Conservation (phyloP, 208 protist species). For the Acanthamoeba lugdunensis region DNA sequence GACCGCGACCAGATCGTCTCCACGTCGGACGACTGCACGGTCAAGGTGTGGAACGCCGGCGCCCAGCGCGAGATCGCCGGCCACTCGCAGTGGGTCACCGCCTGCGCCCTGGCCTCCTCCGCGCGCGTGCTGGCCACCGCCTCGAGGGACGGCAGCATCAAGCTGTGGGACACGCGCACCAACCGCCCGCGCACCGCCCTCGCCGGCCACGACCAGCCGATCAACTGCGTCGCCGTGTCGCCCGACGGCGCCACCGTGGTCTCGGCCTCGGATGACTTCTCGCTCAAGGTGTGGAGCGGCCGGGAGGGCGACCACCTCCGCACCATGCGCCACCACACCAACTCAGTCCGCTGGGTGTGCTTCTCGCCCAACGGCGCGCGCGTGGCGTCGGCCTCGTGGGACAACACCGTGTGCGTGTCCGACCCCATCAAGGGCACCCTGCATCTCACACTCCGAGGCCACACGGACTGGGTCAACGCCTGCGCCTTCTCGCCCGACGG, state of each 20-base stretch:
- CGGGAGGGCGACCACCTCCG: neutral
- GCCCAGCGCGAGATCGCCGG: slow-evolving; percentile 64
- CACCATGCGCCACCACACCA: slow-evolving; percentile 10
- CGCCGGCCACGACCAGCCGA: slow-evolving; percentile 19
- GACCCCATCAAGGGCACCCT: slow-evolving; percentile 52
- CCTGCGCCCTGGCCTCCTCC: neutral
- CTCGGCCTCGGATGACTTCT: slow-evolving; percentile 64
- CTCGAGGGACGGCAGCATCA: slow-evolving; percentile 66
- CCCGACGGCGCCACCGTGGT: slow-evolving; percentile 51
- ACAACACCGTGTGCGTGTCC: slow-evolving; percentile 78
- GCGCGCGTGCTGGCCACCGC: neutral
- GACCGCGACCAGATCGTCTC: slow-evolving; percentile 67
- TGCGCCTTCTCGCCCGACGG: slow-evolving; percentile 77
- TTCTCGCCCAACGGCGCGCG: slow-evolving; percentile 5
- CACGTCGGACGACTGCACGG: slow-evolving; percentile 66
- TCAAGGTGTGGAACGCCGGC: slow-evolving; percentile 70
- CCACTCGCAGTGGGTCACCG: slow-evolving; percentile 66
- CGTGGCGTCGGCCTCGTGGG: slow-evolving; percentile 72
- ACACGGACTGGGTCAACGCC: slow-evolving; percentile 72
- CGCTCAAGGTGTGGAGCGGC: slow-evolving; percentile 49
- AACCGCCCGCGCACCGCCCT: neutral
- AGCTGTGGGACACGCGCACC: slow-evolving; percentile 66
- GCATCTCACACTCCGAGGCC: slow-evolving; percentile 15
- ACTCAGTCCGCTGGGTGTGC: neutral
- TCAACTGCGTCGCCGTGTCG: slow-evolving; percentile 61